Evolutionary conservation across 208 protist species (phyloP).

Genomic region (Crithidia thermophila): DNA sequence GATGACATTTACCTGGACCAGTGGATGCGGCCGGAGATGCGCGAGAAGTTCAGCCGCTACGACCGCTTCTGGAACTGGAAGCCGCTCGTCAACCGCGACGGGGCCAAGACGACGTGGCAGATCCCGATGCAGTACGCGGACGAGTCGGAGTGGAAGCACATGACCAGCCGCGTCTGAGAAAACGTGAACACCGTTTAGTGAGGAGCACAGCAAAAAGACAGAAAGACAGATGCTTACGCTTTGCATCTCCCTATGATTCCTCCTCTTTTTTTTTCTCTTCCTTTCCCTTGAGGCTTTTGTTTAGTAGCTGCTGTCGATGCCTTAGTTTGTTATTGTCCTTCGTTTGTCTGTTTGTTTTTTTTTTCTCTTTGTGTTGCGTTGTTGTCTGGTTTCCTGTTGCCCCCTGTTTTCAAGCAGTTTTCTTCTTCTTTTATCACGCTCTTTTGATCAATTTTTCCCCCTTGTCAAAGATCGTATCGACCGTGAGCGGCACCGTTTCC

Average conservation of each 20-base stretch:
- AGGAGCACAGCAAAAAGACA: background rate
- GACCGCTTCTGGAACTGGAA: conserved; percentile 93
- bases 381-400: background rate
- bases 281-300: no score
- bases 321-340: background rate
- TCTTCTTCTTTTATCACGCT: background rate
- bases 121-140: conserved; percentile 79
- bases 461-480: no score
- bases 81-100: conserved; percentile 82
- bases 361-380: background rate
- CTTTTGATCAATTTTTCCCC: background rate
- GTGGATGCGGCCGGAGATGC: conserved; percentile 88
- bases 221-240: no score
- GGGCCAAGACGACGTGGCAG: conserved; percentile 77
- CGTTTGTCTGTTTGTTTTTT: conserved; percentile 10
- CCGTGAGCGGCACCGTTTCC: no score
- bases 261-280: background rate
- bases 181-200: no score
- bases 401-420: background rate
- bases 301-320: background rate
- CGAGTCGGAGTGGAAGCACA: conserved; percentile 90
- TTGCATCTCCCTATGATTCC: background rate
- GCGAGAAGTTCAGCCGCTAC: conserved; percentile 79
- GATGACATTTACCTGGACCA: conserved; percentile 91
- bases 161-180: conserved; percentile 76